A percentile compares a stretch with the other conserved stretches of the same genome.
Evolutionary conservation across 768 basidiomycete genomes (phyloP).

Genomic region (Hypsizygus marmoreus): DNA sequence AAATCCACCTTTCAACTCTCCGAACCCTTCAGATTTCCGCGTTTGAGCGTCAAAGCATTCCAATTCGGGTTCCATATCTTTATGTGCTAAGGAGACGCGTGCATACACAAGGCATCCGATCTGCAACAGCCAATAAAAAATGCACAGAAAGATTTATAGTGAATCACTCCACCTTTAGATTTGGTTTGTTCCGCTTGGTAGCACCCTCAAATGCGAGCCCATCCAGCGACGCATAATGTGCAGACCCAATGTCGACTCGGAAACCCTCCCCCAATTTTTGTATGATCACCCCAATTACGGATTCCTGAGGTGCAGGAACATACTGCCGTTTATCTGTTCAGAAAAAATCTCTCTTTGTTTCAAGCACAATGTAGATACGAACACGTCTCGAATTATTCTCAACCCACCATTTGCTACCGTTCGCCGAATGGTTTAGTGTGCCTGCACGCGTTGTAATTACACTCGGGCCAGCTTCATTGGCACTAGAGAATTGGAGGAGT

Average conservation of each 20-base stretch:
- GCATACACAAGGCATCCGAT: constrained; percentile 91
- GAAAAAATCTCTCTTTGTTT: constrained; percentile 1
- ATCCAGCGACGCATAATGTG: constrained; percentile 84
- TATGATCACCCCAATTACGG: constrained; percentile 81
- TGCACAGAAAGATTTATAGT: background rate
- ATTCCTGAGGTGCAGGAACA: constrained; percentile 86
- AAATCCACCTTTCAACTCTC: constrained; percentile 90
- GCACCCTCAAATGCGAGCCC: constrained; percentile 95
- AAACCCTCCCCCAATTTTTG: constrained; percentile 87
- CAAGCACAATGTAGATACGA: constrained; percentile 32
- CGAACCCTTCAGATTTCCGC: constrained; percentile 89
- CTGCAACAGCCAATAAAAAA: constrained; percentile 39
- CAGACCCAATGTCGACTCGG: constrained; percentile 91
- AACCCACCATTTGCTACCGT: constrained; percentile 84
- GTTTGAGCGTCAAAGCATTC: constrained; percentile 96
- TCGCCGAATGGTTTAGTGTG: constrained; percentile 64
- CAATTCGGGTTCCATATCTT: constrained; percentile 97
- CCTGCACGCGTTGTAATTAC: constrained; percentile 72
- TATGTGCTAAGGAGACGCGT: constrained; percentile 89
- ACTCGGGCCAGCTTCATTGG: constrained; percentile 28
- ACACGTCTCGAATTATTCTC: constrained; percentile 87
- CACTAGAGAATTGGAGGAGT: constrained; percentile 50
- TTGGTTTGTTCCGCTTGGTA: constrained; percentile 91
- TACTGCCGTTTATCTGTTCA: constrained; percentile 55
- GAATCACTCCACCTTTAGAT: constrained; percentile 69